Base-by-base conservation (phyloP, 1,284 basidiomycete genomes). In the Leccinum solheimii region DNA sequence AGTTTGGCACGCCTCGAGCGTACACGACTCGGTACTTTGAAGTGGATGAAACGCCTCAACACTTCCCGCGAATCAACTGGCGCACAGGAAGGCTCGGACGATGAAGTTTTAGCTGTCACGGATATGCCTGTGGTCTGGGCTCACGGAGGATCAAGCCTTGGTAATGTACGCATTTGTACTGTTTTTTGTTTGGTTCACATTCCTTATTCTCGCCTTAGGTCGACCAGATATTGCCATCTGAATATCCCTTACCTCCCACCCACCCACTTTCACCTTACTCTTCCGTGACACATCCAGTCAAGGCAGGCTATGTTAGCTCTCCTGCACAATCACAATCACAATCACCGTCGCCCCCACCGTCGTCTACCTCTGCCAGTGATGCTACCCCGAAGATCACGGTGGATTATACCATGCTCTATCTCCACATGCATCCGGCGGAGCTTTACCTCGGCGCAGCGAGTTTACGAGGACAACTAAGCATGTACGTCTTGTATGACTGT, bases 1-100 rank as follows among this genome's bases (percentile, higher is more conserved):
- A 62, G 71, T 52, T 71, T 75, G 21, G 50, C n/a, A 6, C 70
- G 72, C 5, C 55, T 78, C 3, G 68, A 73, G 50, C 66, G 59
- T n/a, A 65, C 63, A n/a, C 78, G 68, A 48, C 59, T 51, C 5
- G 55, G 64, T 8, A 56, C 60, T 27, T 32, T 68, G 45, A 58
- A 67, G 32, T 70, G 71, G 66, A 62, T 62, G 57, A 53, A 62
- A 16, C 48, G 13, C 13, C 9, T 8, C 4, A 4, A 23, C 4
- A 32, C 26, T 13, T 36, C 11, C 16, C 23, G 38, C 5, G 26
- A 5, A 0, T 21, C 19, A 3, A 19, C 13, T 26, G 30, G 9
- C 10, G 21, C n/a, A 7, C 32, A 56, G 1, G 43, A 16, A 6
- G 16, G 16, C 9, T 38, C 21, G 53, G 53, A 38, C 34, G 45